Base-by-base conservation (phyloP, 2,329 filamentous ascomycete genomes). In the Neofusicoccum sp. region DNA sequence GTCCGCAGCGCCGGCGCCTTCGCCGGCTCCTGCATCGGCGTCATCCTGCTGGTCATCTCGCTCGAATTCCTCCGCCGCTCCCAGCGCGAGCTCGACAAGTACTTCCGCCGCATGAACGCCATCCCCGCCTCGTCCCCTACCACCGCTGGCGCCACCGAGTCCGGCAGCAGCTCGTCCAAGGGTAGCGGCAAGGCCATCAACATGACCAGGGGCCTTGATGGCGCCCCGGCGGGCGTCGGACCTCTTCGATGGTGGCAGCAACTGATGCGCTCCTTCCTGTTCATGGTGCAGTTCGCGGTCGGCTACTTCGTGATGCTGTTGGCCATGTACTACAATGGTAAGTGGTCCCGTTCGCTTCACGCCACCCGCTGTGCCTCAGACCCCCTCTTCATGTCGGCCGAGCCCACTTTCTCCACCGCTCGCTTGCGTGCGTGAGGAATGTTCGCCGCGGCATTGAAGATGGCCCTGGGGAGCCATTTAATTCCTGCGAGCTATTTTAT, bases 281-380 rank as follows among this genome's bases (percentile, higher is more conserved):
- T 93, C 68, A 87, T 87, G 77, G 63, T 86, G 4, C 89, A 91
- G 68, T 92, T 94, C 70, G 87, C 86, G 0, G 84, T 92, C 1
- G 90, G 89, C 2, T 95, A 94, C 74, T 86, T 94, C 68, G 76
- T 94, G 70, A 94, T 95, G 91, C 77, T 90, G 78, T 71, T 88
- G 34, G 83, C 85, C 16, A 88, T 88, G 85, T 87, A 87, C 66
- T 88, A 83, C 74, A 87, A 88, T 64, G 84, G 54, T 58, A 41
- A 58, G 54, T 58, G 11, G 12, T 33, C 22, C 22, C 22, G 22
- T 22, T 22, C 22, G 22, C 22, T 22, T 22, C 22, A 22, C 22
- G 22, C 22, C 22, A 22, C 22, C 22, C 22, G 22, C 22, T 22
- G 22, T 22, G 22, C 22, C 22, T 22, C 22, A 22, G 22, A 1